Evolutionary conservation across 768 basidiomycete species (phyloP).

Genomic region (Hortiboletus campestris): DNA sequence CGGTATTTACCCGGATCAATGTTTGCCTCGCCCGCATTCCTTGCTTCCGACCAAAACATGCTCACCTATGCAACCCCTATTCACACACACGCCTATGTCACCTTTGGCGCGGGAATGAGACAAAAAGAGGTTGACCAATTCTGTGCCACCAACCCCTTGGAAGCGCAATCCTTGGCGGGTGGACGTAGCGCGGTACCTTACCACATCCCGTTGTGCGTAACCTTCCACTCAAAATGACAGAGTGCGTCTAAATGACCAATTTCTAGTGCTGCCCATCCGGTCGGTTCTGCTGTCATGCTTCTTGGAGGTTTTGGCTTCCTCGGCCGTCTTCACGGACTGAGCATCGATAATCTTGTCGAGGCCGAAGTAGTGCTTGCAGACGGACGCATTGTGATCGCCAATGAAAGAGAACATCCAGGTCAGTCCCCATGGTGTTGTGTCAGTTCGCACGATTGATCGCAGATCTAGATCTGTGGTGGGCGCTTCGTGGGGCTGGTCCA

Average conservation of each 20-base stretch:
- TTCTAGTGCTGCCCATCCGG: conserved; percentile 73
- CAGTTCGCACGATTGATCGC: neutral
- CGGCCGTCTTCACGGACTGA: conserved; percentile 78
- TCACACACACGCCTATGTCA: conserved; percentile 73
- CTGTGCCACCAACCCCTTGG: conserved; percentile 66
- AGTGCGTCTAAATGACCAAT: conserved; percentile 5
- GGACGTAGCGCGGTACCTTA: conserved; percentile 63
- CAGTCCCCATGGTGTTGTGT: conserved; percentile 13
- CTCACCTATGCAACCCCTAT: conserved; percentile 55
- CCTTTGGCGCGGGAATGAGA: conserved; percentile 81
- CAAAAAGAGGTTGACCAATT: conserved; percentile 84
- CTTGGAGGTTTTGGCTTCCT: conserved; percentile 90
- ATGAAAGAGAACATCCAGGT: conserved; percentile 71
- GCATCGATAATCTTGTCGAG: conserved; percentile 87
- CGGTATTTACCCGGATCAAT: conserved; percentile 30
- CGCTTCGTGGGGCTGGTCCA: conserved; percentile 78
- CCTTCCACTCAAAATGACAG: conserved; percentile 1
- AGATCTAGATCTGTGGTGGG: conserved; percentile 80
- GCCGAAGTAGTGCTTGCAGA: conserved; percentile 91
- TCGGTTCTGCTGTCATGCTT: conserved; percentile 76
- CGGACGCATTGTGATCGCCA: conserved; percentile 78
- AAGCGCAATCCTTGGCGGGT: conserved; percentile 52
- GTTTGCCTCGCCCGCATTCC: conserved; percentile 35
- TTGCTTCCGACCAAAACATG: conserved; percentile 37
- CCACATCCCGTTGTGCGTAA: conserved; percentile 72